phyloP scores from a whole-genome alignment of 2,329 filamentous ascomycete genomes.

The Hymenoscyphus scutula region DNA sequence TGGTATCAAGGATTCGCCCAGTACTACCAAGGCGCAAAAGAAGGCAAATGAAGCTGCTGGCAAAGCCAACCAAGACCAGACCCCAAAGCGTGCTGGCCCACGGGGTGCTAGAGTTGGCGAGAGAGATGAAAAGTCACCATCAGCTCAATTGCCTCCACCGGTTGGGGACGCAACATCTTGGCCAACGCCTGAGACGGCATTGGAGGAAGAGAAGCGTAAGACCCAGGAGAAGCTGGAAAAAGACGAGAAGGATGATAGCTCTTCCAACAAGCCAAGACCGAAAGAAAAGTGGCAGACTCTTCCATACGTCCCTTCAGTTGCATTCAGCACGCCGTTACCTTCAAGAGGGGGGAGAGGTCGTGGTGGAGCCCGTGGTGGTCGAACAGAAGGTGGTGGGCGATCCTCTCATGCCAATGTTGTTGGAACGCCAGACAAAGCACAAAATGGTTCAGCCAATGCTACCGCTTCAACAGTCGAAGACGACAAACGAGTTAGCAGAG shows the following conservation, averaged over 20 bases:
- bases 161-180: conserved; percentile 77
- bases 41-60: conserved; percentile 40
- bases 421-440: conserved; percentile 28
- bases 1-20: conserved; percentile 37
- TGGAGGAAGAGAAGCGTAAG: conserved; percentile 75
- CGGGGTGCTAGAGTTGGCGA: conserved; percentile 32
- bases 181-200: conserved; percentile 83
- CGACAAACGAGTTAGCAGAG: conserved; percentile 27
- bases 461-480: conserved; percentile 18
- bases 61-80: conserved; percentile 33
- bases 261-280: conserved; percentile 52
- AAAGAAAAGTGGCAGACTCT: conserved; percentile 87
- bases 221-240: conserved; percentile 64
- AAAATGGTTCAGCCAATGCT: conserved; percentile 16
- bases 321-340: conserved; percentile 83
- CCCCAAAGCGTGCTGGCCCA: conserved; percentile 32
- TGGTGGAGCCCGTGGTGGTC: conserved; percentile 41
- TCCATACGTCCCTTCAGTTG: conserved; percentile 77
- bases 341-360: conserved; percentile 53
- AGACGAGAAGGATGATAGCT: conserved; percentile 58
- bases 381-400: conserved; percentile 40
- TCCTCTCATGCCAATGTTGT: conserved; percentile 31
- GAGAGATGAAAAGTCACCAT: conserved; percentile 35
- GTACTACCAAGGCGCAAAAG: conserved; percentile 38
- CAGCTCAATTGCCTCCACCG: conserved; percentile 54